Evolutionary conservation across 306 rosid genomes (phyloP), one percentile per base, ranked within the genome.

Genomic region (Heteromeles arbutifolia): DNA sequence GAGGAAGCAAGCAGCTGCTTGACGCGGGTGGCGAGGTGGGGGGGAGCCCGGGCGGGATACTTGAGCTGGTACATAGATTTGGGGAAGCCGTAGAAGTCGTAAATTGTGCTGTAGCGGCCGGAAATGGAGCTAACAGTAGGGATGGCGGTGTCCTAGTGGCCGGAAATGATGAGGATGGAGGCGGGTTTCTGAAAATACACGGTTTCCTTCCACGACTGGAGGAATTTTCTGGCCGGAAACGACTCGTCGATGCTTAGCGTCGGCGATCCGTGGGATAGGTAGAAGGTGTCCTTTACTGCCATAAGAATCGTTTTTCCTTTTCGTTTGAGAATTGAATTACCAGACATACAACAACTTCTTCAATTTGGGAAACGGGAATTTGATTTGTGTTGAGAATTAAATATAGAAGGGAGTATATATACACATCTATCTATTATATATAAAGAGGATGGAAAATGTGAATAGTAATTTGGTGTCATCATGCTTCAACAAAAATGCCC

Each of bases 1-100:
- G 90, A 81, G 43, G 71, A 67, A 14, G 65, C 17, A 4, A 94
- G 85, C 41, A 90, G 77, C 34, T 88, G 86, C 80, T 94, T 94
- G 80, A 90, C 95, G 72, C 86, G 89, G 80, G 43, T 87, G 11
- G 93, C 96, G 67, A 90, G 52, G 1, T 74, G n/a, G 21, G 43
- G 97, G 95, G 24, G 97, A 89, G 44, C 98, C 96, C 9, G 96
- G 52, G 97, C 90, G n/a, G 88, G 91, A 84, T 94, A 91, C 69
- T 94, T 91, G 58, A 91, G 79, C 91, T 87, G 65, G 83, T 94
- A 91, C 94, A 91, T 82, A 34, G 78, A 58, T 48, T 82, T 63
- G 56, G 97, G 93, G 73, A 94, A 94, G 82, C 82, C 81, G 61
- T 90, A 90, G 82, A 91, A 94, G 59, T 94, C 98, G 70, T 94